Evolutionary conservation across 345 rosid species (phyloP).

Genomic region (Pugionium cornutum): DNA sequence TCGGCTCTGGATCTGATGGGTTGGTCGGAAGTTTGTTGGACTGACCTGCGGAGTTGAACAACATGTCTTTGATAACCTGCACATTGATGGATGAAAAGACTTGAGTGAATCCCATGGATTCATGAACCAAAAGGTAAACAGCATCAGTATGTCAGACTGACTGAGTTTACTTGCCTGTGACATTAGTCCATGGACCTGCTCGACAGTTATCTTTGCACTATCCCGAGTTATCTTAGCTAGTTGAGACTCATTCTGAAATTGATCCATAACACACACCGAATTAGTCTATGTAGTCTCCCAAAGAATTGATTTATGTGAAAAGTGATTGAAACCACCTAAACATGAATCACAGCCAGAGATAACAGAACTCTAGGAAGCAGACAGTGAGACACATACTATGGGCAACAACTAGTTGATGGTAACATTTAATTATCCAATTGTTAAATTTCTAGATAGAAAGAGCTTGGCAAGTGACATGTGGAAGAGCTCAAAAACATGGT

Average conservation of each 20-base stretch:
- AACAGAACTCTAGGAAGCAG: too few relatives aligned
- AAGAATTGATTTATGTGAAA: neutral
- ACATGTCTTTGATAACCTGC: slow-evolving; percentile 93
- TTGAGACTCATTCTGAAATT: slow-evolving; percentile 87
- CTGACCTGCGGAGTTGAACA: slow-evolving; percentile 82
- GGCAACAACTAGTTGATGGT: slow-evolving; percentile 5
- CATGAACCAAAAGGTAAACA: neutral
- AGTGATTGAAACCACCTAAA: neutral
- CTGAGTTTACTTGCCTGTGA: slow-evolving; percentile 78
- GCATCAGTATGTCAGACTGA: neutral
- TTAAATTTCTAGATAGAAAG: too few relatives aligned
- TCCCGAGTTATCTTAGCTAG: slow-evolving; percentile 98
- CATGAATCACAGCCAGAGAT: too few relatives aligned
- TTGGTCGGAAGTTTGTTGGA: slow-evolving; percentile 53
- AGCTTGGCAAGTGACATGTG: too few relatives aligned
- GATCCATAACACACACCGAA: slow-evolving; percentile 16
- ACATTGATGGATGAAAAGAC: neutral
- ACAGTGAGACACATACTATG: neutral
- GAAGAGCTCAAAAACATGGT: slow-evolving; percentile 13
- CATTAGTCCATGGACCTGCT: slow-evolving; percentile 98
- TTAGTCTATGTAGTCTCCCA: slow-evolving; percentile 3
- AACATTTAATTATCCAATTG: too few relatives aligned
- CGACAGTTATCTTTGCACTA: slow-evolving; percentile 94
- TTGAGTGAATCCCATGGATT: too few relatives aligned
- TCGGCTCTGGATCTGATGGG: slow-evolving; percentile 82